phyloP scores from a whole-genome alignment of 2,329 filamentous ascomycete genomes.

The Akanthomyces dipterigenus region DNA sequence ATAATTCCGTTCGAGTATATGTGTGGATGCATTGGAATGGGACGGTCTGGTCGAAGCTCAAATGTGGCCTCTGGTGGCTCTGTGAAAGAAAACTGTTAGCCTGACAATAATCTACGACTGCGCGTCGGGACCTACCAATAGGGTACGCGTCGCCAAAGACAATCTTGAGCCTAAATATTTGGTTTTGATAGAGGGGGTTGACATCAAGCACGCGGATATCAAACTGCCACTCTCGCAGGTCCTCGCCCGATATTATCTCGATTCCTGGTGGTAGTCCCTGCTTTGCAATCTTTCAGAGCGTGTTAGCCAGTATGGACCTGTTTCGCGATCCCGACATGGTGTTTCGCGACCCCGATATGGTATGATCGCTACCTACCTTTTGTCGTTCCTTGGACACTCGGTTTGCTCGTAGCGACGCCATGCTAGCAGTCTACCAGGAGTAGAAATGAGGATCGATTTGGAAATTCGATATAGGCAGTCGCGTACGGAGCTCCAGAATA shows the following conservation, averaged over 20 bases:
- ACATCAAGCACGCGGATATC: constrained; percentile 86
- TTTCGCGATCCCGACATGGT: not conserved
- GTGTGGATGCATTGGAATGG: constrained; percentile 91
- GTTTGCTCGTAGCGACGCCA: constrained; percentile 21
- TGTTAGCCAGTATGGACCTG: not conserved
- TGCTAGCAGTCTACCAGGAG: constrained; percentile 4
- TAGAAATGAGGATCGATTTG: not conserved
- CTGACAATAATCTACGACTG: not conserved
- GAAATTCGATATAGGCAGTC: not conserved
- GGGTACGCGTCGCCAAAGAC: constrained; percentile 79
- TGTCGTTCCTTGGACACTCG: constrained; percentile 24
- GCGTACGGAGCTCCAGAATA: not conserved
- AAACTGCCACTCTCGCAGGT: constrained; percentile 71
- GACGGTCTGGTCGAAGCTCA: constrained; percentile 53
- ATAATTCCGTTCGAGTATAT: constrained; percentile 99
- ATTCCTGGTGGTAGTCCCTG: constrained; percentile 61
- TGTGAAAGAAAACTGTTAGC: constrained; percentile 28
- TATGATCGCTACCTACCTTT: constrained; percentile 17
- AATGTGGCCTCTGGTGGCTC: constrained; percentile 96
- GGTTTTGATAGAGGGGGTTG: constrained; percentile 78
- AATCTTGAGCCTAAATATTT: constrained; percentile 82
- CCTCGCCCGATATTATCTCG: constrained; percentile 69
- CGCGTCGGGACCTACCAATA: constrained; percentile 56
- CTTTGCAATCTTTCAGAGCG: constrained; percentile 41
- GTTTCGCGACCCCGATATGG: not conserved